Conservation (phyloP, 2,329 filamentous ascomycete species). For the Periconia macrospinosa region DNA sequence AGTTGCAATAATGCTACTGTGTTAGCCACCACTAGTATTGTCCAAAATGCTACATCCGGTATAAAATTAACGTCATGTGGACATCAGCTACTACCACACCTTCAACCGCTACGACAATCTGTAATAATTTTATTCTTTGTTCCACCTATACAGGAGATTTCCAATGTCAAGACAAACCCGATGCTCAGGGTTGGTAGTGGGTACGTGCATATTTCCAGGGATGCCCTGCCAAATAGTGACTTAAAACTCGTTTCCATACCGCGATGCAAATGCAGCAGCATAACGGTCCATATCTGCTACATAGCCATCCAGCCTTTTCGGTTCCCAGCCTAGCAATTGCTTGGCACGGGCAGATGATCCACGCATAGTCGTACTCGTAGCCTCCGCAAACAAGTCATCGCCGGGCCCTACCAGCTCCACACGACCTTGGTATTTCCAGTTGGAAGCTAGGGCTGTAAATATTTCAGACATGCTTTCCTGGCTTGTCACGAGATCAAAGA, state of each 20-base stretch:
- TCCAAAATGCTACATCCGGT: too few species aligned
- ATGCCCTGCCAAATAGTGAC: neutral
- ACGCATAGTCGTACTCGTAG: neutral
- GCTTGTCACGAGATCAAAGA: constrained; percentile 2
- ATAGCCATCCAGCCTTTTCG: constrained; percentile 1
- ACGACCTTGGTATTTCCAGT: neutral
- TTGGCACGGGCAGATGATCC: constrained; percentile 1
- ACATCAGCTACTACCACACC: too few species aligned
- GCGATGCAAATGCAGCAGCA: constrained; percentile 1
- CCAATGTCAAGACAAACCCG: too few species aligned
- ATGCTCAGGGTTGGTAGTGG: too few species aligned
- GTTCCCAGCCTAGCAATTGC: constrained; percentile 4
- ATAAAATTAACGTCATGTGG: too few species aligned
- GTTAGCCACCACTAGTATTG: too few species aligned
- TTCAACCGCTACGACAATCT: too few species aligned
- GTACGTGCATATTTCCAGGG: too few species aligned
- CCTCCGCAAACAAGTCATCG: constrained; percentile 1
- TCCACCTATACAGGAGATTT: too few species aligned
- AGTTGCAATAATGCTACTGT: too few species aligned
- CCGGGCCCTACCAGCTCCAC: neutral
- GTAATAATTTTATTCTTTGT: too few species aligned
- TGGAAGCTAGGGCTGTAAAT: neutral
- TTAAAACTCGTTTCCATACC: neutral
- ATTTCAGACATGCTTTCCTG: constrained; percentile 3
- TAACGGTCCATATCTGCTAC: constrained; percentile 4